Evolutionary conservation across 73 alveolate species (phyloP).

Genomic region (Paramecium sonneborni): DNA sequence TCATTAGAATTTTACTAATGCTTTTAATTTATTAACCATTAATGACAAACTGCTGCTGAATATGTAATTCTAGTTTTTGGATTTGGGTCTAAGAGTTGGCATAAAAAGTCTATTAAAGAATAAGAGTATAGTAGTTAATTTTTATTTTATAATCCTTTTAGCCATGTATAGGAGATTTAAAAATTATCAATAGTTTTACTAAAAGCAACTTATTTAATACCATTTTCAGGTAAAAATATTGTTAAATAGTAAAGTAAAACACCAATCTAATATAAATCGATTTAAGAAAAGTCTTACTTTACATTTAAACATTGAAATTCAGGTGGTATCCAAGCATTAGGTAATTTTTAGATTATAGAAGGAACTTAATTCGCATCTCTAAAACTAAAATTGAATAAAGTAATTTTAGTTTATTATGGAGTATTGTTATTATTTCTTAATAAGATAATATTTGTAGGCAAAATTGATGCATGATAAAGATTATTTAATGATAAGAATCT

Average conservation of each 20-base stretch:
- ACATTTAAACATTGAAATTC: not conserved
- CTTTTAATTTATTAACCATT: constrained; percentile 14
- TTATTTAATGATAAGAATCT: not conserved
- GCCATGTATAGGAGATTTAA: not conserved
- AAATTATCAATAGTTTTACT: not conserved
- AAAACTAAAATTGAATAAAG: not conserved
- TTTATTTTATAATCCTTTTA: not conserved
- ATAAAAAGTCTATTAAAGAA: not conserved
- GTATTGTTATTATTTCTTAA: not conserved
- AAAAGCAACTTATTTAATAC: not conserved
- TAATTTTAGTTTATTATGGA: not conserved
- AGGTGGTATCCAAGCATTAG: constrained; percentile 48
- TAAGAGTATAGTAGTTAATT: not conserved
- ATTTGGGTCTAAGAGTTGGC: constrained; percentile 3
- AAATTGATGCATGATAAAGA: constrained; percentile 24
- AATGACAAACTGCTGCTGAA: not conserved
- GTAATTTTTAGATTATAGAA: not conserved
- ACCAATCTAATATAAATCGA: constrained; percentile 31
- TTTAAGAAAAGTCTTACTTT: not conserved
- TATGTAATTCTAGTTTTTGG: not conserved
- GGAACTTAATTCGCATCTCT: not conserved
- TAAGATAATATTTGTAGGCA: constrained; percentile 9
- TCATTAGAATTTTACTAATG: not conserved
- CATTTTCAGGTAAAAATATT: not conserved
- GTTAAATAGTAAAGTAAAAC: not conserved